Evolutionary conservation across 306 rosid genomes (phyloP).

Genomic region (Cucumis cinereus): DNA sequence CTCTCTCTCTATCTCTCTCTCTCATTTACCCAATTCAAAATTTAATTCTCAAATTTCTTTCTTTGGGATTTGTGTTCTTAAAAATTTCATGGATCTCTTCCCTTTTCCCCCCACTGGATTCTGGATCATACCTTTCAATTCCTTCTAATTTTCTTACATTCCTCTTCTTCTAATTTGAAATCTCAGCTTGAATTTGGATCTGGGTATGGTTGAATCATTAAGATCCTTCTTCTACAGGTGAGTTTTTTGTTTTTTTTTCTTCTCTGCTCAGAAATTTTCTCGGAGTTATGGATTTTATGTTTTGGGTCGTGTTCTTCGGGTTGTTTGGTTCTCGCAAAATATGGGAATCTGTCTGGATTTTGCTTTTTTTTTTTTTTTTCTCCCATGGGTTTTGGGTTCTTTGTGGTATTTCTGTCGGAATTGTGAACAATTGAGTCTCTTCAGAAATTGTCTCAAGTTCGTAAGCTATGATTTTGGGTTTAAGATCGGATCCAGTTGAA

Average conservation of each 20-base stretch:
- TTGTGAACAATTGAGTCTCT: background rate
- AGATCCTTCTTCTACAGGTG: background rate
- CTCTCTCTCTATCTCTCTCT: too few relatives aligned
- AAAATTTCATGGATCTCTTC: background rate
- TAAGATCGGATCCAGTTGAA: constrained; percentile 8
- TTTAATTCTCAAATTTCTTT: background rate
- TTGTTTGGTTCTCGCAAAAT: background rate
- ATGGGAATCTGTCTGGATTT: background rate
- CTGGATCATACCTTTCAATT: background rate
- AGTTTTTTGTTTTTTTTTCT: background rate
- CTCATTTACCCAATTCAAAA: background rate
- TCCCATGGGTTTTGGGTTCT: background rate
- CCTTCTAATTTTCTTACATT: background rate
- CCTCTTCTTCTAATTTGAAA: background rate
- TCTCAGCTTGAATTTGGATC: background rate
- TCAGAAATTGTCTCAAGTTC: background rate
- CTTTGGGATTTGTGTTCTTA: background rate
- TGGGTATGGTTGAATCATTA: background rate
- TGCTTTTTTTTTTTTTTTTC: background rate
- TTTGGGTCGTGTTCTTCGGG: background rate
- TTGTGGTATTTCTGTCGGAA: background rate
- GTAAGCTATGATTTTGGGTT: background rate
- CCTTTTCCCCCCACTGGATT: background rate
- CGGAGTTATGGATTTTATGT: background rate
- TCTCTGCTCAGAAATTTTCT: background rate